These are phyloP conservation scores for Candida namnaoensis DNA, from an alignment of 805 yeast species.

Conservation along the genomic window DNA sequence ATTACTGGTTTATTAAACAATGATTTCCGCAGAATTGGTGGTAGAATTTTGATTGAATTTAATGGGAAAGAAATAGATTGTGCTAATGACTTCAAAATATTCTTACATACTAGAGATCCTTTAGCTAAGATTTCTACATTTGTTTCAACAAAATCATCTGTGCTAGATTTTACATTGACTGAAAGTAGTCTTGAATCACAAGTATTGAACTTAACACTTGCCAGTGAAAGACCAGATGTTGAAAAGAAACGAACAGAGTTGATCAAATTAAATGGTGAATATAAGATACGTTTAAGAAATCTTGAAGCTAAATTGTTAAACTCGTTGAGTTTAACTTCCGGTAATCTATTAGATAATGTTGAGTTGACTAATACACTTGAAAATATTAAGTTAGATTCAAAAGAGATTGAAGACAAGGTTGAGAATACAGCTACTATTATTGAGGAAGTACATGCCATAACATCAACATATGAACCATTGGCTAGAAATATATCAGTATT, in stretches of 20 bases:
- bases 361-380: constrained; percentile 53
- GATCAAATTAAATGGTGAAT: constrained; percentile 48
- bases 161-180: constrained; percentile 70
- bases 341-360: constrained; percentile 63
- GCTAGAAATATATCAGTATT: constrained; percentile 47
- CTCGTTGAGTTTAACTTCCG: constrained; percentile 46
- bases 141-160: constrained; percentile 51
- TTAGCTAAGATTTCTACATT: constrained; percentile 37
- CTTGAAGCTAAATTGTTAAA: constrained; percentile 54
- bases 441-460: constrained; percentile 38
- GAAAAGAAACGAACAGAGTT: constrained; percentile 49
- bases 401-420: constrained; percentile 42
- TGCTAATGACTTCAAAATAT: constrained; percentile 53
- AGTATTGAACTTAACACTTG: constrained; percentile 47
- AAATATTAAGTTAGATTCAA: constrained; percentile 53
- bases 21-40: constrained; percentile 61
- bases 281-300: constrained; percentile 38
- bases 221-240: constrained; percentile 54
- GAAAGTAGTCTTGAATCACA: constrained; percentile 55
- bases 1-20: constrained; percentile 51
- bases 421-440: constrained; percentile 47
- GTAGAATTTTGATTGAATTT: constrained; percentile 50
- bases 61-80: constrained; percentile 62
- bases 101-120: constrained; percentile 54
- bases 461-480: constrained; percentile 39